Evolutionary conservation across 345 rosid species (phyloP).

Genomic region (Rubroshorea leprosula): DNA sequence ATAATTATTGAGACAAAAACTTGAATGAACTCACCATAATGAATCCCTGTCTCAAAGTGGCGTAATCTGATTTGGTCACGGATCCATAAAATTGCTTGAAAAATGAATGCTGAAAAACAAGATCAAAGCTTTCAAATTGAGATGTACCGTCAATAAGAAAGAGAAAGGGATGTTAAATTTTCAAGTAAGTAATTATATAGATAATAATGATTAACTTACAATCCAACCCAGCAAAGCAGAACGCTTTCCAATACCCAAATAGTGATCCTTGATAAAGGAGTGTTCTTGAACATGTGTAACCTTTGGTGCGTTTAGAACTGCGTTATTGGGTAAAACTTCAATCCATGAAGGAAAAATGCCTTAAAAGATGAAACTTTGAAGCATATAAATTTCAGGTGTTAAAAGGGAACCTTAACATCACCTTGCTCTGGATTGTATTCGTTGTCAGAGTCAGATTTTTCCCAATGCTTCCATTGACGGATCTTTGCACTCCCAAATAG

Average conservation of each 20-base stretch:
- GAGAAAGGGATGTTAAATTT: too few relatives aligned
- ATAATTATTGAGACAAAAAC: not conserved
- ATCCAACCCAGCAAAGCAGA: slow-evolving; percentile 51
- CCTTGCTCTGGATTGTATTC: slow-evolving; percentile 31
- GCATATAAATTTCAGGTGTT: too few relatives aligned
- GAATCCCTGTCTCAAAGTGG: slow-evolving; percentile 74
- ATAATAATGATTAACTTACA: slow-evolving; percentile 38
- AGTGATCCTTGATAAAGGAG: slow-evolving; percentile 40
- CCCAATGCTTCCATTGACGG: slow-evolving; percentile 63
- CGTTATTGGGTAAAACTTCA: too few relatives aligned
- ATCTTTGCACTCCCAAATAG: slow-evolving; percentile 70
- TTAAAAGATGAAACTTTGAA: too few relatives aligned
- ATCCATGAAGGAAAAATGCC: too few relatives aligned
- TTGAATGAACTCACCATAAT: slow-evolving; percentile 42
- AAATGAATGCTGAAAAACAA: slow-evolving; percentile 61
- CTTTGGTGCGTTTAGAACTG: not conserved
- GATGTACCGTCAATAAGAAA: not conserved
- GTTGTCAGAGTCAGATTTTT: slow-evolving; percentile 29
- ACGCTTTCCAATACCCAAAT: slow-evolving; percentile 59
- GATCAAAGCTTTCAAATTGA: not conserved
- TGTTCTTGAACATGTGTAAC: slow-evolving; percentile 58
- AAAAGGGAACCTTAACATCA: slow-evolving; percentile 12
- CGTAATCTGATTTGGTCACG: slow-evolving; percentile 69
- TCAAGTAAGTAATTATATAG: too few relatives aligned
- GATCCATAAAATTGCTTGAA: slow-evolving; percentile 81